Evolutionary conservation across 768 basidiomycete species (phyloP).

Genomic region (Boletus barrowsii): DNA sequence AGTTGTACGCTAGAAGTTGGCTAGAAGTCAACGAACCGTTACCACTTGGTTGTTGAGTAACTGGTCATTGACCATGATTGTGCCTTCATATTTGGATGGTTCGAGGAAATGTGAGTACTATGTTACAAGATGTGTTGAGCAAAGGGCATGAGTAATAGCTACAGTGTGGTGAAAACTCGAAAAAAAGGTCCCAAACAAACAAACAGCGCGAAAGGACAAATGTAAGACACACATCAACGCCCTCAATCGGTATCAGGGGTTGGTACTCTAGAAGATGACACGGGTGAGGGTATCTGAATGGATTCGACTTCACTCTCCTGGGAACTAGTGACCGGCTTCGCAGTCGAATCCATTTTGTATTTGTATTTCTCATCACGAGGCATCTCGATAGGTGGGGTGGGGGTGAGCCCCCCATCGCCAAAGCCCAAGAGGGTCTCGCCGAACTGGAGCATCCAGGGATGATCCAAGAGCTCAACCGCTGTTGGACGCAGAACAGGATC

Average conservation of each 20-base stretch:
- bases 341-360: conserved; percentile 49
- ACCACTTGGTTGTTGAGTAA: too few species aligned
- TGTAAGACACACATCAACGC: neutral
- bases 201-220: neutral
- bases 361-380: conserved; percentile 50
- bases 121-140: conserved; percentile 6
- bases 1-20: too few species aligned
- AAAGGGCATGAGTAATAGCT: conserved; percentile 10
- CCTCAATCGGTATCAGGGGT: conserved; percentile 29
- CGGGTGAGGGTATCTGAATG: conserved; percentile 51
- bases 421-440: conserved; percentile 67
- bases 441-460: conserved; percentile 88
- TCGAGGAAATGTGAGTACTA: neutral
- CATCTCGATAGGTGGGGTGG: conserved; percentile 44
- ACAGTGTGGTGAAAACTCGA: conserved; percentile 11
- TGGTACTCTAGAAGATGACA: conserved; percentile 39
- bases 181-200: neutral
- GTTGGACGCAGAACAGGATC: conserved; percentile 82
- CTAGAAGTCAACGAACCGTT: too few species aligned
- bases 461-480: conserved; percentile 79
- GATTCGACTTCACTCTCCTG: conserved; percentile 61
- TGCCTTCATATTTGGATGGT: too few species aligned
- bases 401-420: conserved; percentile 59
- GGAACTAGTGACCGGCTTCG: conserved; percentile 53
- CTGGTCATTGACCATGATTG: too few species aligned